A percentile compares a stretch with the other conserved stretches of the same genome.
Evolutionary conservation across 2,329 filamentous ascomycete genomes (phyloP).

Genomic region (Dactylellina cionopaga): DNA sequence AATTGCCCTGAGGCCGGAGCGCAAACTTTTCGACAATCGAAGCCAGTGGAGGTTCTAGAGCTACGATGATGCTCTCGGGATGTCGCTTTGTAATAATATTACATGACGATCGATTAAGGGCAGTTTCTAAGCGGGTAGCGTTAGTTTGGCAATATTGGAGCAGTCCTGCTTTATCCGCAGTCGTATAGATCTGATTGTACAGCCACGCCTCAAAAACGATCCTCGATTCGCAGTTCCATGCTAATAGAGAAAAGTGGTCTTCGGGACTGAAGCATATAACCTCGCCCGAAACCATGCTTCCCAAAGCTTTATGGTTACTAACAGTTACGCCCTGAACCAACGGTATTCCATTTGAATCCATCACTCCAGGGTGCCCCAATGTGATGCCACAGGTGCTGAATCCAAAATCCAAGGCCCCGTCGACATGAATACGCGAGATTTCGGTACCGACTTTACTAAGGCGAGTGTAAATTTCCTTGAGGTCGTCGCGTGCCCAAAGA

Average conservation of each 20-base stretch:
- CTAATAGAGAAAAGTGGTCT: background rate
- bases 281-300: background rate
- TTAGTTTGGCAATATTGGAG: background rate
- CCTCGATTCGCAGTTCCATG: background rate
- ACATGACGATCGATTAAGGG: background rate
- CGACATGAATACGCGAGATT: background rate
- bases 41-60: background rate
- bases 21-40: background rate
- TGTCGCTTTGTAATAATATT: background rate
- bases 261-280: background rate
- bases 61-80: background rate
- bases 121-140: background rate
- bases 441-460: background rate
- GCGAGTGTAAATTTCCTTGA: background rate
- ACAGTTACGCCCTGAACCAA: background rate
- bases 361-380: background rate
- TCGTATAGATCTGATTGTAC: background rate
- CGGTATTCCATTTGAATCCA: background rate
- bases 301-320: background rate
- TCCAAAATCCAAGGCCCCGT: conserved; percentile 8
- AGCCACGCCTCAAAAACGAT: background rate
- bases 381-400: background rate
- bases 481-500: background rate
- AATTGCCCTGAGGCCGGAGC: background rate
- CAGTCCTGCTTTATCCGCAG: background rate